Conservation (phyloP, 768 basidiomycete species). For the Kwoniella sp. region DNA sequence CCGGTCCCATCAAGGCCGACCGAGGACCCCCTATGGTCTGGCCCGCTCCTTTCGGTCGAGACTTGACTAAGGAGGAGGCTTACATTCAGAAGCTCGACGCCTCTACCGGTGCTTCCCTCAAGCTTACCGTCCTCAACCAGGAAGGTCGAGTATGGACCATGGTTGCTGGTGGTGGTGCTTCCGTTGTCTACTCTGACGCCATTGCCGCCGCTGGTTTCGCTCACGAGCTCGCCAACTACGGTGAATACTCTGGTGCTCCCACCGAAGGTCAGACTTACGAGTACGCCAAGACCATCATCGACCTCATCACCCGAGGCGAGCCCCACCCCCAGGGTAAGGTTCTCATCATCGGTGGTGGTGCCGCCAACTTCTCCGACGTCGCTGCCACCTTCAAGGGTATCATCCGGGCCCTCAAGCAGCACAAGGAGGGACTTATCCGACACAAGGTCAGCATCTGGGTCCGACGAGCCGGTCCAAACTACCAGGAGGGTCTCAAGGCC, state of each 20-base stretch:
- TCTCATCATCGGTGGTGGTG: constrained; percentile 98
- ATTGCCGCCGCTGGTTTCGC: constrained; percentile 92
- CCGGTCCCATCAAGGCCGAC: constrained; percentile 71
- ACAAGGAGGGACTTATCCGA: constrained; percentile 76
- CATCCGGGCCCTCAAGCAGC: constrained; percentile 93
- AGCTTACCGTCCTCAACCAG: constrained; percentile 92
- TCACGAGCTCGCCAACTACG: constrained; percentile 97
- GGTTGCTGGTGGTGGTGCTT: constrained; percentile 84
- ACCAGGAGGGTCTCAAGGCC: constrained; percentile 97
- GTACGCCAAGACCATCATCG: constrained; percentile 98
- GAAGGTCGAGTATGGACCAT: constrained; percentile 99
- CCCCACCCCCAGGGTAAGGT: constrained; percentile 85
- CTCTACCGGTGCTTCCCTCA: constrained; percentile 96
- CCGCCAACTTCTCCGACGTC: constrained; percentile 98
- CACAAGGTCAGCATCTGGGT: constrained; percentile 94
- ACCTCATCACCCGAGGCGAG: constrained; percentile 87
- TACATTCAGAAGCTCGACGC: constrained; percentile 98
- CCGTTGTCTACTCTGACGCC: constrained; percentile 62
- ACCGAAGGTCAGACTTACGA: constrained; percentile 98
- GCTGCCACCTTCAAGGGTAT: constrained; percentile 99
- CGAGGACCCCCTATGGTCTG: constrained; percentile 93
- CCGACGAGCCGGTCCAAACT: constrained; percentile 97
- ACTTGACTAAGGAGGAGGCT: constrained; percentile 97
- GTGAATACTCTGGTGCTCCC: constrained; percentile 98
- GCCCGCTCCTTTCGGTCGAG: constrained; percentile 89